Conservation (phyloP, 805 yeast species). For the Kazachstania bromeliacearum region DNA sequence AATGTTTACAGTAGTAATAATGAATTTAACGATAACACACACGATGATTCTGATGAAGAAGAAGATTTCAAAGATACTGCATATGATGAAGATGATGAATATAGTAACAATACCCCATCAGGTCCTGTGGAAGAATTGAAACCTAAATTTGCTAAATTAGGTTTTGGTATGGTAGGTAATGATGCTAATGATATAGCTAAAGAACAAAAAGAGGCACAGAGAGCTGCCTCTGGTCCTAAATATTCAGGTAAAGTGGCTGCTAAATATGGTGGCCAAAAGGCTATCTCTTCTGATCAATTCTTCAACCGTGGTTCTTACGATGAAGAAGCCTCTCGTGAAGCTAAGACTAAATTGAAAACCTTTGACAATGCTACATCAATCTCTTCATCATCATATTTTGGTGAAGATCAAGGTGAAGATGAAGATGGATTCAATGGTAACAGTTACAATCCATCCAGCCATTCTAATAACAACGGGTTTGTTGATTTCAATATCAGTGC, state of each 20-base stretch:
- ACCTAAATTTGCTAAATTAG: slow-evolving; percentile 70
- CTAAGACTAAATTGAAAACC: slow-evolving; percentile 66
- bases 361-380: slow-evolving; percentile 84
- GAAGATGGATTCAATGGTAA: slow-evolving; percentile 15
- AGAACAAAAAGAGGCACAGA: slow-evolving; percentile 29
- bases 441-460: slow-evolving; percentile 18
- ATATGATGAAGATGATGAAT: slow-evolving; percentile 6
- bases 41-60: slow-evolving; percentile 6
- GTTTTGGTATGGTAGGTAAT: slow-evolving; percentile 80
- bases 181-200: slow-evolving; percentile 41
- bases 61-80: slow-evolving; percentile 15
- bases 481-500: slow-evolving; percentile 65
- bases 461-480: slow-evolving; percentile 34
- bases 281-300: slow-evolving; percentile 89
- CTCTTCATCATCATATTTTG: slow-evolving; percentile 87
- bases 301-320: slow-evolving; percentile 86
- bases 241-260: slow-evolving; percentile 67
- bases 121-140: slow-evolving; percentile 31
- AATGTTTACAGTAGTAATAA: slow-evolving; percentile 28
- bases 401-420: slow-evolving; percentile 59
- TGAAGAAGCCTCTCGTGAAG: slow-evolving; percentile 68
- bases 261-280: slow-evolving; percentile 84
- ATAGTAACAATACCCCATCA: slow-evolving; percentile 5
- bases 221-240: slow-evolving; percentile 44
- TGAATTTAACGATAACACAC: slow-evolving; percentile 15